Evolutionary conservation across 106 monocot genomes (phyloP), one percentile per base, ranked within the genome.

Genomic region (Allium sativum): DNA sequence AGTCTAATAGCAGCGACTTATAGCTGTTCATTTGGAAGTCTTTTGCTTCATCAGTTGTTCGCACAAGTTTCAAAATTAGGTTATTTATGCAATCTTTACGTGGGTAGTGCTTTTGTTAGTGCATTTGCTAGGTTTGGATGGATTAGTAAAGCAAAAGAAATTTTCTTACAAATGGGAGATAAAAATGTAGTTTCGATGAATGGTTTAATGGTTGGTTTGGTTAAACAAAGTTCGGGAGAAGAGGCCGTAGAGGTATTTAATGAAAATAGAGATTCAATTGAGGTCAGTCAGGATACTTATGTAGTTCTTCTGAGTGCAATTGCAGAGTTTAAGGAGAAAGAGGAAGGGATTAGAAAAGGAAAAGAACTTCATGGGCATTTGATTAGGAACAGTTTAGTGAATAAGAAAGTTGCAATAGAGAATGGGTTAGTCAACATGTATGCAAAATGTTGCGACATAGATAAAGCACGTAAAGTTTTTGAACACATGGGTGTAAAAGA

Each of bases 381-480:
- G 10, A 52, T 76, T 16, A 73, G 78, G 74, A 68, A 20, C 21
- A 70, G 76, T 15, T 55, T 80, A 12, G 67, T 70, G 9, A 62
- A 71, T 52, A 44, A 56, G 20, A 82, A 65, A 18, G 46, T 83
- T 59, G 82, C 78, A 5, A 42, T 86, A 18, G 51, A 72, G 44
- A 93, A 93, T 72, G 89, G 82, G 7, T 57, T 93, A 54, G 52
- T 93, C 42, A 93, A 83, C 71, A 83, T 89, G 79, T 93, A 93
- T 54, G 80, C 93, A 21, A 93, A 93, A 62, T 89, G 88, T 62
- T 72, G 86, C 20, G 72, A 79, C 13, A 70, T 89, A 51, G 70
- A 78, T n/a, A 78, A 74, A 64, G 85, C 85, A 21, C 40, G 17
- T 67, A 78, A 16, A 47, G 74, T 89, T 55, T 93, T 93, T 62